A percentile compares a stretch with the other conserved stretches of the same genome.
These are phyloP conservation scores for Tetrahymena malaccensis DNA, from an alignment of 73 alveolate genomes.

Conservation along the genomic window DNA sequence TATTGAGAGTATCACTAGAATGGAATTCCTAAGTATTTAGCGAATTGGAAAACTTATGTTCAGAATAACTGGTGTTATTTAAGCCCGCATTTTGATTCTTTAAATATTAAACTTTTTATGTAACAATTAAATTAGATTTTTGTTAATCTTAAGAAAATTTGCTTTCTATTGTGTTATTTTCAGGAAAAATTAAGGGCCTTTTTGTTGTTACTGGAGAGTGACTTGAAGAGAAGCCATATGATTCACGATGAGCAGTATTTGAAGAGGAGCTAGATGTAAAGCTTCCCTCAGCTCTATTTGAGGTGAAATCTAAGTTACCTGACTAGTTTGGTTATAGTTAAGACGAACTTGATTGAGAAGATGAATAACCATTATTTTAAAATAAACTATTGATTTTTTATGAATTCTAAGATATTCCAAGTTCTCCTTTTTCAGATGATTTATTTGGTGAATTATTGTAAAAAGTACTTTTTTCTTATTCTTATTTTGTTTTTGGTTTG, in stretches of 20 bases:
- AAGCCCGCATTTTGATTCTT: background rate
- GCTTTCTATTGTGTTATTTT: background rate
- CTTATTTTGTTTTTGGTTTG: background rate
- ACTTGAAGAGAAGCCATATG: background rate
- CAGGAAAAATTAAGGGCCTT: background rate
- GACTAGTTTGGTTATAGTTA: background rate
- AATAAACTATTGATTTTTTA: background rate
- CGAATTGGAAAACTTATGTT: background rate
- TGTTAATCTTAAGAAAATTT: background rate
- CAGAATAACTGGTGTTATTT: background rate
- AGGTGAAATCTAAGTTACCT: background rate
- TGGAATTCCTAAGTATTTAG: background rate
- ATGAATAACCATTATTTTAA: background rate
- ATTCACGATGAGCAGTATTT: background rate
- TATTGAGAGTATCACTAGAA: background rate
- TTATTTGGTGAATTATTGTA: background rate
- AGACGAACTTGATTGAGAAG: background rate
- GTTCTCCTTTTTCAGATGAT: background rate
- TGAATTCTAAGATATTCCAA: background rate
- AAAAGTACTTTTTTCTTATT: background rate
- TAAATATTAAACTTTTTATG: background rate
- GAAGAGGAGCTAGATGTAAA: background rate
- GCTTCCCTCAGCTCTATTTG: background rate
- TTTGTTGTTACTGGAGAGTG: background rate
- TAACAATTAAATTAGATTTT: background rate